Evolutionary conservation across 2,329 filamentous ascomycete genomes (phyloP).

Genomic region (Sarocladium strictum): DNA sequence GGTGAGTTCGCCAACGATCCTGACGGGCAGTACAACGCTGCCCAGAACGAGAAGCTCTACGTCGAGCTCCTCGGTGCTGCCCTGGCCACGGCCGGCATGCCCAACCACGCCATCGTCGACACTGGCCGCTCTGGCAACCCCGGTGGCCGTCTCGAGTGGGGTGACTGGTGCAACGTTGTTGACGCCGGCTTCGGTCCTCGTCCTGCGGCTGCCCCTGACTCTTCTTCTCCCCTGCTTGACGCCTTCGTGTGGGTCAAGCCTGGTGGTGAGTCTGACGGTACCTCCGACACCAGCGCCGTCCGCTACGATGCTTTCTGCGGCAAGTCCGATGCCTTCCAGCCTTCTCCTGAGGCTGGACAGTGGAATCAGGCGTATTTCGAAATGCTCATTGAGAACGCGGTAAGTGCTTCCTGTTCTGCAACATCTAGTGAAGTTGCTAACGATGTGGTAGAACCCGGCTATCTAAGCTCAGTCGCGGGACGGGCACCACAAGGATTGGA

Average conservation of each 20-base stretch:
- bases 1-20: conserved; percentile 36
- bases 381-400: conserved; percentile 18
- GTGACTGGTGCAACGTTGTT: conserved; percentile 56
- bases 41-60: conserved; percentile 37
- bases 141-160: conserved; percentile 37
- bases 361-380: conserved; percentile 30
- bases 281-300: conserved; percentile 26
- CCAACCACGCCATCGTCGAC: conserved; percentile 37
- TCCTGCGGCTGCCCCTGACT: conserved; percentile 42
- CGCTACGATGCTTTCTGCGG: conserved; percentile 34
- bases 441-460: not conserved
- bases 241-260: conserved; percentile 65
- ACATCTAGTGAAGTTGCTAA: too few species aligned
- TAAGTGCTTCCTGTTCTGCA: too few species aligned
- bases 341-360: conserved; percentile 44
- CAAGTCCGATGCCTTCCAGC: conserved; percentile 35
- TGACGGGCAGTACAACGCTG: conserved; percentile 33
- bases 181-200: conserved; percentile 55
- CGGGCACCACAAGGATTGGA: too few species aligned
- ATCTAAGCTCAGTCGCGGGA: too few species aligned
- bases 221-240: conserved; percentile 50
- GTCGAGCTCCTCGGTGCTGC: conserved; percentile 32
- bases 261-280: conserved; percentile 46
- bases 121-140: conserved; percentile 34
- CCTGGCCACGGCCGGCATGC: conserved; percentile 31